These are phyloP conservation scores for Dactylellina sp. DNA, from an alignment of 2,329 filamentous ascomycete species.

Conservation along the genomic window DNA sequence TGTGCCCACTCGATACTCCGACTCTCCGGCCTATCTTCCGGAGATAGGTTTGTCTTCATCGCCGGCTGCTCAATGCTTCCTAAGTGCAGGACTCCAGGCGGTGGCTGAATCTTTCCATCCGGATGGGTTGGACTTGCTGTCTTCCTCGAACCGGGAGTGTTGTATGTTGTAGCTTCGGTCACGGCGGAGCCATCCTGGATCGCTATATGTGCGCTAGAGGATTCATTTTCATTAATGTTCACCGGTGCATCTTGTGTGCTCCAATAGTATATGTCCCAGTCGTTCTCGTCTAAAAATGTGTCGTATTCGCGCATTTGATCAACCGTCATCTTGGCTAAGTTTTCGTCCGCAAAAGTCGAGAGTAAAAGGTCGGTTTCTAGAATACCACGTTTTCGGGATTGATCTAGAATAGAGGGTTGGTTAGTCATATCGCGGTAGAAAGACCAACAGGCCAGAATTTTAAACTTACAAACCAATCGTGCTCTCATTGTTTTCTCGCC, in stretches of 20 bases:
- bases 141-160: slow-evolving; percentile 60
- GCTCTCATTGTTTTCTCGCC: slow-evolving; percentile 87
- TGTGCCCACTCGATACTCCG: slow-evolving; percentile 90
- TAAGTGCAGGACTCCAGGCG: slow-evolving; percentile 21
- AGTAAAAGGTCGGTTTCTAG: slow-evolving; percentile 96
- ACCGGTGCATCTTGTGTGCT: slow-evolving; percentile 82
- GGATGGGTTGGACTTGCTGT: slow-evolving; percentile 62
- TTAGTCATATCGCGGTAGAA: slow-evolving; percentile 32
- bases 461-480: slow-evolving; percentile 50
- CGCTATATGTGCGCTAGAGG: slow-evolving; percentile 66
- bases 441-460: neutral
- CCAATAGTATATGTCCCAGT: slow-evolving; percentile 99
- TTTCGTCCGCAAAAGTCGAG: slow-evolving; percentile 87
- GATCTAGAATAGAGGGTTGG: slow-evolving; percentile 72
- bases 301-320: slow-evolving; percentile 86
- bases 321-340: slow-evolving; percentile 79
- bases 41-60: slow-evolving; percentile 63
- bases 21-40: slow-evolving; percentile 67
- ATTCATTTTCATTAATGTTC: slow-evolving; percentile 70
- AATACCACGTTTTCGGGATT: slow-evolving; percentile 94
- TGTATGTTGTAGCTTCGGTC: slow-evolving; percentile 57
- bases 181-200: slow-evolving; percentile 61
- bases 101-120: slow-evolving; percentile 37
- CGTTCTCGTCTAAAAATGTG: slow-evolving; percentile 95
- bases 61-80: slow-evolving; percentile 50